Base-by-base conservation (phyloP, 2,329 filamentous ascomycete species). In the Colletotrichum graminicola region DNA sequence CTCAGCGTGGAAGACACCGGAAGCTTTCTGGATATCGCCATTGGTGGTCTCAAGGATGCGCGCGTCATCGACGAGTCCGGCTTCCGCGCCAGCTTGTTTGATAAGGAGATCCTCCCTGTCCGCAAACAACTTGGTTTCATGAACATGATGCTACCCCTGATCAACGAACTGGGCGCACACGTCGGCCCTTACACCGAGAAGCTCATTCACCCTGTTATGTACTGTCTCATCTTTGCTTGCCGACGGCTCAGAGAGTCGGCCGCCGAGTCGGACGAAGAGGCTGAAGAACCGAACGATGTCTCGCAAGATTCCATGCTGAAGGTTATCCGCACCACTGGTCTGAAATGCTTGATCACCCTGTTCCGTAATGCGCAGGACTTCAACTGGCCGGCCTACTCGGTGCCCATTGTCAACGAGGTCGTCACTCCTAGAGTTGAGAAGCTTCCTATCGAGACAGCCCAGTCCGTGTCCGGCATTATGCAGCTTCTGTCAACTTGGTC, bases 61-160 rank as follows among this genome's bases (percentile, higher is more conserved):
- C 84, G 84, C 2, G 80, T 95, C 12, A 76, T 92, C 23, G 84
- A 88, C 62, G 81, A 86, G 14, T 78, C 82, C 1, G 76, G 82
- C 6, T 76, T 89, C 8, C 82, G 87, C 3, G 84, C 88, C 61
- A 83, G 87, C 66, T 78, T 85, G 1, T 88, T 94, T 60, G 79
- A 84, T 1, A 82, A 86, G 36, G 88, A 93, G 55, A 73, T 92
- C 16, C 82, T 95, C 34, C 87, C 89, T 21, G 82, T 88, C 14
- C 90, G 95, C 76, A 96, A 95, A 80, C 95, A 98, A 80, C 88
- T 96, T 70, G 96, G 97, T 84, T 90, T 98, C 78, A 84, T 97
- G 62, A 97, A 97, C 78, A 96, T 98, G 94, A 87, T 96, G 61
- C 91, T 94, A 71, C 91, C 95, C 14, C 90, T 98, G 79, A 90